phyloP scores from a whole-genome alignment of 768 basidiomycete genomes.

The Suillus cothurnatus region DNA sequence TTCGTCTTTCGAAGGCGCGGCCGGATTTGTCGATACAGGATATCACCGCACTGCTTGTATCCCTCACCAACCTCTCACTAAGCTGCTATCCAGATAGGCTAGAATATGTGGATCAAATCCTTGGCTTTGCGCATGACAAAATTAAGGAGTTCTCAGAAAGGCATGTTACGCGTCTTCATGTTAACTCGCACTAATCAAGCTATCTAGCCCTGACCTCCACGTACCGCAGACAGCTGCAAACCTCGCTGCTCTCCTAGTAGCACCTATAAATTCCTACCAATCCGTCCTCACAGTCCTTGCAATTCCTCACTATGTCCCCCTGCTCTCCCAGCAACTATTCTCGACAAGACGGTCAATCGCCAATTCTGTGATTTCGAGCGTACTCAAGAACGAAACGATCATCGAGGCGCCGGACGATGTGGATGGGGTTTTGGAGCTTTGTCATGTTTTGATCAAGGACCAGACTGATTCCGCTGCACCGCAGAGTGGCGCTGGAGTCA shows the following conservation, averaged over 20 bases:
- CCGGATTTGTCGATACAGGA: slow-evolving; percentile 98
- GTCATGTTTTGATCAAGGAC: slow-evolving; percentile 90
- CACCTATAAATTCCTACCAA: slow-evolving; percentile 95
- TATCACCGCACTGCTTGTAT: slow-evolving; percentile 94
- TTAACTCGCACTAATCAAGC: slow-evolving; percentile 1
- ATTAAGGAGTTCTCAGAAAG: slow-evolving; percentile 82
- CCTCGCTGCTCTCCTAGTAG: slow-evolving; percentile 87
- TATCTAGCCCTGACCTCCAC: slow-evolving; percentile 79
- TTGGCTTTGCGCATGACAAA: slow-evolving; percentile 87
- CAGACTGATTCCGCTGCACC: slow-evolving; percentile 58
- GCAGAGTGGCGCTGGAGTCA: slow-evolving; percentile 29
- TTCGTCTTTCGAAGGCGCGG: slow-evolving; percentile 63
- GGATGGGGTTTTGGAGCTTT: slow-evolving; percentile 88
- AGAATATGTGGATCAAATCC: slow-evolving; percentile 96
- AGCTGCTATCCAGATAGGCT: slow-evolving; percentile 97
- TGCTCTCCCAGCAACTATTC: slow-evolving; percentile 86
- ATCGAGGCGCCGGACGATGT: slow-evolving; percentile 95
- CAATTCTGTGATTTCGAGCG: slow-evolving; percentile 91
- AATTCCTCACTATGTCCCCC: slow-evolving; percentile 84
- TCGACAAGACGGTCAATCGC: slow-evolving; percentile 90
- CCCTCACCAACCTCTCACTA: slow-evolving; percentile 90
- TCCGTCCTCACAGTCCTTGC: slow-evolving; percentile 97
- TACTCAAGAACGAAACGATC: slow-evolving; percentile 95
- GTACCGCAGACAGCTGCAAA: slow-evolving; percentile 85
- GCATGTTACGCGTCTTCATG: slow-evolving; percentile 39